phyloP scores from a whole-genome alignment of 441 rosid species.

The California macrophylla region DNA sequence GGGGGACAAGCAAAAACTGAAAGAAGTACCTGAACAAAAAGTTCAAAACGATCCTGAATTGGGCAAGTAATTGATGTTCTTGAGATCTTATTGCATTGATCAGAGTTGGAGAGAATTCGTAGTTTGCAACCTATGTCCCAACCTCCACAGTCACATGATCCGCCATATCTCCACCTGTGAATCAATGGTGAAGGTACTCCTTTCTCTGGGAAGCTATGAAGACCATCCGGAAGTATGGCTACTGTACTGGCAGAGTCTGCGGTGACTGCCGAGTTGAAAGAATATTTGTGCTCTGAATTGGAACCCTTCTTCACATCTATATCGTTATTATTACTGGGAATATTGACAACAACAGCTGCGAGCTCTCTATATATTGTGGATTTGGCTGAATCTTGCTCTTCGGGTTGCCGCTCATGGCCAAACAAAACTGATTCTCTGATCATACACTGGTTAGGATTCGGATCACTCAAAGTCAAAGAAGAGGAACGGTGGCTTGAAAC shows the following conservation, averaged over 20 bases:
- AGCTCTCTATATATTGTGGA: constrained; percentile 39
- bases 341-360: constrained; percentile 54
- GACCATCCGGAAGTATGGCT: constrained; percentile 64
- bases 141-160: constrained; percentile 89
- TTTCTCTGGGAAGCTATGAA: constrained; percentile 53
- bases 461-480: too few species aligned
- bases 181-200: constrained; percentile 56
- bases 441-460: too few species aligned
- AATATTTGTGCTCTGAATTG: constrained; percentile 12
- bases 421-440: constrained; percentile 49
- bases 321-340: too few species aligned
- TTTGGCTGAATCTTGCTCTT: constrained; percentile 29
- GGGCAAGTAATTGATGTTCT: constrained; percentile 16
- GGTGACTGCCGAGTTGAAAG: constrained; percentile 15
- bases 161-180: constrained; percentile 61
- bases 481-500: constrained; percentile 22
- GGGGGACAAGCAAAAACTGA: not conserved
- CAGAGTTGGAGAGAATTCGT: constrained; percentile 33
- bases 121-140: constrained; percentile 91
- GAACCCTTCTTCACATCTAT: constrained; percentile 18
- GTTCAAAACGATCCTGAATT: constrained; percentile 34
- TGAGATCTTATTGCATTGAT: constrained; percentile 19
- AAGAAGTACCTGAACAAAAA: constrained; percentile 42
- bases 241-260: constrained; percentile 21
- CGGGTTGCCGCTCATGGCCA: constrained; percentile 31